Evolutionary conservation across 108 stramenopile species (phyloP), one percentile per base, ranked within the genome.

Genomic region (Cyclotella choctawhatcheeana): DNA sequence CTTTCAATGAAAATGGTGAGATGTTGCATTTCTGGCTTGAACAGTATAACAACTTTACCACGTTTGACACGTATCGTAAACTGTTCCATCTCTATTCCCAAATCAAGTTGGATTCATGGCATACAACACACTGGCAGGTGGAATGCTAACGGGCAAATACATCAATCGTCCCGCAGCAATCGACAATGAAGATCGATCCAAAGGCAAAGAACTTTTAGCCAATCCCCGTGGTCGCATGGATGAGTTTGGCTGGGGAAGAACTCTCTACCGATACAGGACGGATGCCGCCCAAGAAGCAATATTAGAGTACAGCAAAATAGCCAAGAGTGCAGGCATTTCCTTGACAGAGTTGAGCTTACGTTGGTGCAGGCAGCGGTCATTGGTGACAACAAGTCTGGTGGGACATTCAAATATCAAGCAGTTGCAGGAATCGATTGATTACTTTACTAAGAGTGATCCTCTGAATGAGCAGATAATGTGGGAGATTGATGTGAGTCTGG

Each of bases 61-160:
- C 16, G 2, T 5, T 3, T 16, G 14, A 33, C 16, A 14, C 5
- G 26, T 29, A 24, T 18, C 6, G 16, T 18, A 21, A 55, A 22
- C 17, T 3, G 27, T 6, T 55, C 25, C 18, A 48, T n/a, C 47
- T 51, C 50, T n/a, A n/a, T 21, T 22, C 18, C 6, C 21, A 8
- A 17, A 27, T 4, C 26, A 3, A 69, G 89, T 91, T 27, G 93
- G 93, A 0, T 95, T 95, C 83, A 89, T 93, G 89, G 74, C 92
- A 0, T 96, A 93, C 82, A 96, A 94, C 69, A 89, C 90, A 4
- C 75, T 96, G 4, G 96, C 93, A 0, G 96, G 96, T 16, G 96
- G 96, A 1, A 88, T 96, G 89, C 69, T 96, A 16, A 96, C 93
- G 2, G 95, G 95, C 0, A 96, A 96, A 67, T 96, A 96, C 73